Conservation (phyloP, 2,329 filamentous ascomycete species). For the Trichophyton benhamiae region DNA sequence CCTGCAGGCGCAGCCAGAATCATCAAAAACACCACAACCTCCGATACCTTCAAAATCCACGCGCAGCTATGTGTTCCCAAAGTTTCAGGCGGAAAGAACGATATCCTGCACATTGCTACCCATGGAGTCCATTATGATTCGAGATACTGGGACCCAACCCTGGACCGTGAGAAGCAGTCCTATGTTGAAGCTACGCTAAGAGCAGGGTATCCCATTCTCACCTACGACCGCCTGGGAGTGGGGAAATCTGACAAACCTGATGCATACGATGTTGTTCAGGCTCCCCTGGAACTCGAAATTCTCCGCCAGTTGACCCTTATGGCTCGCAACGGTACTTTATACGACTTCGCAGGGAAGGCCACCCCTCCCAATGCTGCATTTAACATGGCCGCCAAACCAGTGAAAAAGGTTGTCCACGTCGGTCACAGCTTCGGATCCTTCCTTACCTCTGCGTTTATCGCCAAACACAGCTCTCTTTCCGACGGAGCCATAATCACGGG, state of each 20-base stretch:
- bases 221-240: slow-evolving; percentile 30
- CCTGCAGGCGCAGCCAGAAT: not conserved
- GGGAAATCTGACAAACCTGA: slow-evolving; percentile 28
- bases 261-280: slow-evolving; percentile 30
- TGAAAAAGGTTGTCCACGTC: slow-evolving; percentile 25
- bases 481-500: slow-evolving; percentile 32
- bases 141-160: slow-evolving; percentile 15
- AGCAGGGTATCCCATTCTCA: slow-evolving; percentile 30
- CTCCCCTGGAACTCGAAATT: slow-evolving; percentile 29
- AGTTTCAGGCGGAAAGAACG: slow-evolving; percentile 5
- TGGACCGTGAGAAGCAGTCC: slow-evolving; percentile 14
- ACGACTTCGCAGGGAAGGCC: slow-evolving; percentile 13
- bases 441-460: slow-evolving; percentile 23
- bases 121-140: slow-evolving; percentile 15
- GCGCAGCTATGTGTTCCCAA: slow-evolving; percentile 14
- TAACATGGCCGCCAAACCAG: slow-evolving; percentile 15
- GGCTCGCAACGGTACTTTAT: slow-evolving; percentile 25
- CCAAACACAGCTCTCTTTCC: slow-evolving; percentile 23
- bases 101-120: slow-evolving; percentile 14
- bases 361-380: slow-evolving; percentile 5
- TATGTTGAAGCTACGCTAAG: slow-evolving; percentile 27
- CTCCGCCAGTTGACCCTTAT: slow-evolving; percentile 27
- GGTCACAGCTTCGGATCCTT: slow-evolving; percentile 29
- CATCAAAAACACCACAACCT: slow-evolving; percentile 14
- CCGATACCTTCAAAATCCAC: slow-evolving; percentile 15